A percentile compares a stretch with the other conserved stretches of the same genome.
Evolutionary conservation across 257 asterid genomes (phyloP).

Genomic region (Solanum clarkiae): DNA sequence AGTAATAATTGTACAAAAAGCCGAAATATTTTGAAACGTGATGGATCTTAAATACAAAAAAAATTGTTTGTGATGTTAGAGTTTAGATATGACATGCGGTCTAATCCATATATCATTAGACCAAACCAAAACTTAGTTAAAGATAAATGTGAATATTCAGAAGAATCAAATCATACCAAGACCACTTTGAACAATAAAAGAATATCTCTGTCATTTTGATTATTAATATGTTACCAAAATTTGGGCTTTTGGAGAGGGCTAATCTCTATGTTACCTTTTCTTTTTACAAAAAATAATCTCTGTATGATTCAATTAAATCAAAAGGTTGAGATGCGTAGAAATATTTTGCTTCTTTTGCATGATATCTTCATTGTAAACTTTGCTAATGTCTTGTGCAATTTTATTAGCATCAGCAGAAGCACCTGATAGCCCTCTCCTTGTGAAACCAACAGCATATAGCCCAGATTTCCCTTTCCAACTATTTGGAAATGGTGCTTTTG

Average conservation of each 20-base stretch:
- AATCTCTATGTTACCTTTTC: neutral
- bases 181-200: neutral
- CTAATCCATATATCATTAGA: neutral
- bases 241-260: neutral
- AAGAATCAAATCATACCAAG: neutral
- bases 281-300: neutral
- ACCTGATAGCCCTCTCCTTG: conserved; percentile 10
- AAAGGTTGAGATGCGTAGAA: conserved; percentile 5
- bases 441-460: conserved; percentile 11
- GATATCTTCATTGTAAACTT: neutral
- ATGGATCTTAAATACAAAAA: neutral
- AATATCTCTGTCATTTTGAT: neutral
- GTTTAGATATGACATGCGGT: accelerated
- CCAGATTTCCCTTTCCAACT: conserved; percentile 10
- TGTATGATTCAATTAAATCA: neutral
- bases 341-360: conserved; percentile 4
- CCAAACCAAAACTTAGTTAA: neutral
- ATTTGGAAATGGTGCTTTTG: conserved; percentile 3
- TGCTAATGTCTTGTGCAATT: conserved; percentile 8
- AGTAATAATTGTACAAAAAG: neutral
- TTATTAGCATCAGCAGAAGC: conserved; percentile 7
- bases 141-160: neutral
- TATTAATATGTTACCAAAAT: neutral
- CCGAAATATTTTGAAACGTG: neutral
- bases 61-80: accelerated